Conservation (phyloP, 2,329 filamentous ascomycete species). For the Penicillium sp. region DNA sequence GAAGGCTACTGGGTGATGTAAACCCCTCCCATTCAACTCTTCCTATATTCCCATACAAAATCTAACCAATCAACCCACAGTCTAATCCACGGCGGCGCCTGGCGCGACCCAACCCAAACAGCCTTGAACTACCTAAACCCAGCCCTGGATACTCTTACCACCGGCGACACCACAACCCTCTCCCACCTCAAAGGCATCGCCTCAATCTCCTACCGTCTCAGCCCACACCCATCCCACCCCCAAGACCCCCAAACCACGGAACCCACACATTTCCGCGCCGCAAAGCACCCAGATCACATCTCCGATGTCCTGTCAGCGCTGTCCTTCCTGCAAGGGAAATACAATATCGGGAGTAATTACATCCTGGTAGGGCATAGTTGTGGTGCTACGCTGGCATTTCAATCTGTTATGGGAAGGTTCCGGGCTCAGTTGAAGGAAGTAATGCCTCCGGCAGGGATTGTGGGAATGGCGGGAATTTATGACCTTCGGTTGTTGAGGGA, state of each 20-base stretch:
- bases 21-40: slow-evolving; percentile 1
- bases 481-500: too few relatives aligned
- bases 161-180: too few relatives aligned
- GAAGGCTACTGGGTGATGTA: slow-evolving; percentile 38
- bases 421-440: too few relatives aligned
- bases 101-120: slow-evolving; percentile 43
- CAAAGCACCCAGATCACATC: slow-evolving; percentile 41
- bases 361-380: slow-evolving; percentile 42
- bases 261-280: slow-evolving; percentile 26
- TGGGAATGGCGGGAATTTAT: too few relatives aligned
- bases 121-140: too few relatives aligned
- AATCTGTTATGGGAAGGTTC: slow-evolving; percentile 32
- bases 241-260: slow-evolving; percentile 27
- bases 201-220: slow-evolving; percentile 42
- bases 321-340: slow-evolving; percentile 34
- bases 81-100: slow-evolving; percentile 44
- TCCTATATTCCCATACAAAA: too few relatives aligned
- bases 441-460: too few relatives aligned
- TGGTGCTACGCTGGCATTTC: slow-evolving; percentile 41
- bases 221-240: slow-evolving; percentile 34
- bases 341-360: slow-evolving; percentile 34
- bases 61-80: slow-evolving; percentile 19
- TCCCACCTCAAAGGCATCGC: too few relatives aligned
- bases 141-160: slow-evolving; percentile 33
- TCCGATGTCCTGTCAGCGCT: slow-evolving; percentile 36